Base-by-base conservation (phyloP, 2,329 filamentous ascomycete species). In the Aspergillus candidus region DNA sequence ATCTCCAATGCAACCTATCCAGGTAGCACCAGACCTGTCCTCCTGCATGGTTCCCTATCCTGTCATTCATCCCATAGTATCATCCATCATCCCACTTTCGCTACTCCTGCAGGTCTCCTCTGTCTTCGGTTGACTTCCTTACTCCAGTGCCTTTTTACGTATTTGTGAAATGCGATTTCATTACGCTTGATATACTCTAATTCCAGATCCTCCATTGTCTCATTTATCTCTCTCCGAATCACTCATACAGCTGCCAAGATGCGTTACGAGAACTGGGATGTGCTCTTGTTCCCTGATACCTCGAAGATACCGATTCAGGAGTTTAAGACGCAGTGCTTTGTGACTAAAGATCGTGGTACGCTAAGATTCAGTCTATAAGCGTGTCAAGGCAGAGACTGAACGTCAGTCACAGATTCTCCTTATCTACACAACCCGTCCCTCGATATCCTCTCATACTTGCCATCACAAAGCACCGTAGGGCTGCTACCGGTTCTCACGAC, bases 251-350 rank as follows among this genome's bases (percentile, higher is more conserved):
- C 35, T 22, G 27, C 29, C 11, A 42, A 32, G 50, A 94, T 94
- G 88, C 82, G 88, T 47, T 94, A 85, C 73, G 79, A 88, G 55
- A 82, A 88, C 58, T 94, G 88, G 88, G 88, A 94, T 58, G 78
- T 93, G 43, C 78, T 94, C 35, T 73, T 94, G 49, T 94, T 94
- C 62, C 83, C 86, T 0, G 70, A 72, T 65, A 75, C 77, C 48
- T 81, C 75, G 55, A 82, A 80, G 55, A 69, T 84, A 11, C 88
- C 88, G 1, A 67, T 90, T 43, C 86, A 87, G 64, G 88, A 94
- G 66, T 94, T 93, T 74, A 83, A 82, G 59, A 87, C 86, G 6
- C 75, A 79, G 48, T 94, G 86, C 62, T 84, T 85, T 61, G 80
- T 84, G 29, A 76, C 82, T 31, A 69, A 68, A 45, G 77, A 79